A percentile compares a stretch with the other conserved stretches of the same genome.
Evolutionary conservation across 2,329 filamentous ascomycete genomes (phyloP).

Genomic region (Emmonsia crescens): DNA sequence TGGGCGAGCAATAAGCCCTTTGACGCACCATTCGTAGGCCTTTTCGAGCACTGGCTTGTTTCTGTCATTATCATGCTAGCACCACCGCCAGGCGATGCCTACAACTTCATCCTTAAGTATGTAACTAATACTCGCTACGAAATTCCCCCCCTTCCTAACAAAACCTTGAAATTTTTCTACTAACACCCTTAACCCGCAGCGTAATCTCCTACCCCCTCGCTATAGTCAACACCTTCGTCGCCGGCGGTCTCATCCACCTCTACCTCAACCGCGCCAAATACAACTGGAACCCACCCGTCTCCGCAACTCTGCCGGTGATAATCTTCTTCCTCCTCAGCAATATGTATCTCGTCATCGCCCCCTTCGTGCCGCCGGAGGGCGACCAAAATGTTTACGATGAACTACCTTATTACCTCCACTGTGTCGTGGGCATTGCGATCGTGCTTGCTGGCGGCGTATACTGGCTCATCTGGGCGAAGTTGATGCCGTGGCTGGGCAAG

Average conservation of each 20-base stretch:
- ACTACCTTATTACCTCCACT: slow-evolving; percentile 40
- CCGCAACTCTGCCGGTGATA: slow-evolving; percentile 43
- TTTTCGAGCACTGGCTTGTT: slow-evolving; percentile 52
- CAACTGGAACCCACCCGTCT: slow-evolving; percentile 46
- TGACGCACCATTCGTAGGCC: slow-evolving; percentile 43
- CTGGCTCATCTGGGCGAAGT: slow-evolving; percentile 24
- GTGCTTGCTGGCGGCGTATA: slow-evolving; percentile 37
- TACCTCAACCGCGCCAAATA: slow-evolving; percentile 15
- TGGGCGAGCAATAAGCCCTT: slow-evolving; percentile 56
- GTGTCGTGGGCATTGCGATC: slow-evolving; percentile 38
- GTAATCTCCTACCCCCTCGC: slow-evolving; percentile 17
- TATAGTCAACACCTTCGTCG: slow-evolving; percentile 22
- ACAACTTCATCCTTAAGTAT: slow-evolving; percentile 42
- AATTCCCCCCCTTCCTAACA: slow-evolving; percentile 27
- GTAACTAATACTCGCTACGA: slow-evolving; percentile 30
- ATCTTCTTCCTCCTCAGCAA: slow-evolving; percentile 52
- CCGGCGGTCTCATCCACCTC: slow-evolving; percentile 43
- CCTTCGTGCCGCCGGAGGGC: slow-evolving; percentile 39
- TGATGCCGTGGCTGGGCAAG: slow-evolving; percentile 7
- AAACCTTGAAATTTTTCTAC: neutral
- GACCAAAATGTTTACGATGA: slow-evolving; percentile 36
- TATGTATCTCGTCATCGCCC: slow-evolving; percentile 50
- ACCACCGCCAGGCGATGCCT: slow-evolving; percentile 51
- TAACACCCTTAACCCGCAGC: neutral
- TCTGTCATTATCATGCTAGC: slow-evolving; percentile 52